Percentiles rank a stretch among this genome's conserved stretches.
Evolutionary conservation across 1,284 basidiomycete genomes (phyloP).

Genomic region (Wallemia hederae): DNA sequence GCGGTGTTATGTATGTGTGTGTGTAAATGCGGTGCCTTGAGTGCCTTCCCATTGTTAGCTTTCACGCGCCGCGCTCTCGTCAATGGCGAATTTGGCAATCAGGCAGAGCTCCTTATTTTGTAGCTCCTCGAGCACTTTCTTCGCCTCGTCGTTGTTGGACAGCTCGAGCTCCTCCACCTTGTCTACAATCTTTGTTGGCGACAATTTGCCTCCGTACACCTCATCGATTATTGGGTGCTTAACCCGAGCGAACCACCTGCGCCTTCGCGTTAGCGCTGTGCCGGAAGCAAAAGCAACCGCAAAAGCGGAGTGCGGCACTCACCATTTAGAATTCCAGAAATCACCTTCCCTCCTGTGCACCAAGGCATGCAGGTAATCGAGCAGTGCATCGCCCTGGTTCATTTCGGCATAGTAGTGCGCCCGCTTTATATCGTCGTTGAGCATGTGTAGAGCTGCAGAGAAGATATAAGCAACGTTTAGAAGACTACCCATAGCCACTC

Average conservation of each 20-base stretch:
- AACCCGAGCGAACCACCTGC: background rate
- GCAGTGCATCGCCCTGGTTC: background rate
- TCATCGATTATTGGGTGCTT: background rate
- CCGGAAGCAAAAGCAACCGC: too few species aligned
- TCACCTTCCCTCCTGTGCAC: background rate
- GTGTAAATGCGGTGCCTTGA: too few species aligned
- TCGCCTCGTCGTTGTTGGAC: background rate
- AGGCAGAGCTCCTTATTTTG: background rate
- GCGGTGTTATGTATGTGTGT: too few species aligned
- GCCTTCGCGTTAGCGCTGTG: background rate
- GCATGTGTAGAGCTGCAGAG: background rate
- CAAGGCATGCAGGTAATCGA: background rate
- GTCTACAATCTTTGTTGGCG: background rate
- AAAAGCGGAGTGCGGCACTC: background rate
- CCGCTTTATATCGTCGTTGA: background rate
- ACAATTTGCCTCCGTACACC: background rate
- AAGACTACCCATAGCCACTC: background rate
- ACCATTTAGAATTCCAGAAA: conserved; percentile 1
- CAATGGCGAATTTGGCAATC: background rate
- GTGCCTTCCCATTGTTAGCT: background rate
- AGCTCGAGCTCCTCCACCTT: background rate
- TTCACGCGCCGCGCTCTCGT: background rate
- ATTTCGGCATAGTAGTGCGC: background rate
- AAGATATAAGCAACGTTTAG: too few species aligned
- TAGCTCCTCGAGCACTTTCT: background rate